Base-by-base conservation (phyloP, 305 asterid species). In the Solanum hybrid region DNA sequence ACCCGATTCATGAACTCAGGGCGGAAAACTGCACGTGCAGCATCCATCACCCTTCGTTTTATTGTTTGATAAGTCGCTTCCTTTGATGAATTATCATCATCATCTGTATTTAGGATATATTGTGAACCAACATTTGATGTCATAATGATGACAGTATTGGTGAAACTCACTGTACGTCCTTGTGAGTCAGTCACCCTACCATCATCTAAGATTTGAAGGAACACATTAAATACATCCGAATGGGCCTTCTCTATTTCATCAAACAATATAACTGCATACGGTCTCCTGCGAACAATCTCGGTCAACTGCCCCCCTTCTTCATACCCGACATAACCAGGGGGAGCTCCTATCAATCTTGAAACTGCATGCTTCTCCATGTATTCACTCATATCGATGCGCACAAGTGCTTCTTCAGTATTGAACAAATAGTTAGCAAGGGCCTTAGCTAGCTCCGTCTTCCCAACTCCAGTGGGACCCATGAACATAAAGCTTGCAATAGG, bases 391-490 rank as follows among this genome's bases (percentile, higher is more conserved):
- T 97, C 99, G 5, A 97, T 96, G 89, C 99, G 94, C 51, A 97
- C 99, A 12, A 97, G 93, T 73, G 99, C 95, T 91, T 97, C 97
- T 91, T 97, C 98, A 2, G 99, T 96, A 93, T 97, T 95, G 91
- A 96, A 97, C 91, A 96, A 29, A 82, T 96, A 95, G 26, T 96
- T 92, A 8, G 99, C 98, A 24, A 97, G 96, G 19, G 99, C 94
- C 93, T 97, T 97, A 15, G 99, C 99, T 13, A 97, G 95, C 94
- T 97, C 99, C 0, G 99, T 97, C 90, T 97, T 97, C 31, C 99
- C 99, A 40, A 97, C 99, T 78, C 99, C 99, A 3, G 99, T 97
- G 26, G 99, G 99, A 45, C 99, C 99, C 99, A 97, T 97, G 95
- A 97, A 97, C 99, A 97, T 97, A 87, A 96, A 96, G 90, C 99